Base-by-base conservation (phyloP, 2,329 filamentous ascomycete species). In the Emericellopsis atlantica region DNA sequence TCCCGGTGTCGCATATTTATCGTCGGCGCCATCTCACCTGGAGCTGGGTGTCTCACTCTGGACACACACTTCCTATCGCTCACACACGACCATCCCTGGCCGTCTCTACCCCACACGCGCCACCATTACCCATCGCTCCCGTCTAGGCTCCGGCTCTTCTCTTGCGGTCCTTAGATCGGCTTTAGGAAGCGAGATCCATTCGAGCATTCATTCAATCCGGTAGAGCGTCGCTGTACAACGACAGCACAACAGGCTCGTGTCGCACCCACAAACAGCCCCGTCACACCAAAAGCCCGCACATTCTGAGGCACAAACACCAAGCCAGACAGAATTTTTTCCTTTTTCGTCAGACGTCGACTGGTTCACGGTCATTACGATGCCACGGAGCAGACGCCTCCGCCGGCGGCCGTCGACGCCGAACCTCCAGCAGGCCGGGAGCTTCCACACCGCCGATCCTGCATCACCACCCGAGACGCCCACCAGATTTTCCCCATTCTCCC, bases 381-480 rank as follows among this genome's bases (percentile, higher is more conserved):
- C 51, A 32, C 49, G 50, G 45, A 55, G 49, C 43, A 64, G 59
- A 50, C 54, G 42, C 41, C 38, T 50, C 34, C 51, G 56, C 50
- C 54, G 55, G 52, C 61, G 60, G 47, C 61, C 62, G 42, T 54
- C 61, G 33, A 66, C 64, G 45, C 65, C 65, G 41, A 61, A 62
- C 44, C 57, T 67, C 48, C 59, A 16, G 41, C 22, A 42, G 43
- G 21, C 32, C 41, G 16, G 37, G 37, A 18, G 24, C 24, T 18
- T 35, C 39, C 41, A 41, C 49, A 50, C 54, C 53, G 52, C 55
- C 48, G 58, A 62, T 43, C 66, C 64, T 40, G 62, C 66, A 42
- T 70, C 67, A 49, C 67, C 67, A 46, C 67, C 67, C 33, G 64
- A 66, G 39, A 69, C 66, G 33, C 67, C 67, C 40, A 66, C 62